These are phyloP conservation scores for Pyrenophora tritici-repentis DNA, from an alignment of 2,329 filamentous ascomycete genomes.

Conservation along the genomic window DNA sequence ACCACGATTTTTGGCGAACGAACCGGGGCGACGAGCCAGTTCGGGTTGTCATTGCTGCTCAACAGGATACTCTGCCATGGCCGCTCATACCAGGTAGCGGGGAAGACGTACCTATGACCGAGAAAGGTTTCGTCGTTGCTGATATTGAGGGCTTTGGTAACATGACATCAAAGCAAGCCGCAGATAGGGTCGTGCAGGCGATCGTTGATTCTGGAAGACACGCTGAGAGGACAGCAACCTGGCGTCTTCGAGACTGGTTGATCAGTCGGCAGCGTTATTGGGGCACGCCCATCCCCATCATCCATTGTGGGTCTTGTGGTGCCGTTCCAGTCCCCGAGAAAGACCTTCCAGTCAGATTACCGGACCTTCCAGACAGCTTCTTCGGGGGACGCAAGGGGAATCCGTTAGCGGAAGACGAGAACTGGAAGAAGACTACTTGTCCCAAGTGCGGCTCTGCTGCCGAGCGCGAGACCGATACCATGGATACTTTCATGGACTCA, in stretches of 20 bases:
- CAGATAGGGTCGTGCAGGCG: slow-evolving; percentile 60
- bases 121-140: slow-evolving; percentile 70
- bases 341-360: slow-evolving; percentile 77
- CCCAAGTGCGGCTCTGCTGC: slow-evolving; percentile 73
- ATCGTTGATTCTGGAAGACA: slow-evolving; percentile 57
- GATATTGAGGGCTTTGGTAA: slow-evolving; percentile 69
- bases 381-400: slow-evolving; percentile 73
- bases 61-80: slow-evolving; percentile 9
- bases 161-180: slow-evolving; percentile 66
- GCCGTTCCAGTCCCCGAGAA: slow-evolving; percentile 76
- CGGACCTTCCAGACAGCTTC: slow-evolving; percentile 71
- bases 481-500: slow-evolving; percentile 96
- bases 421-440: slow-evolving; percentile 77
- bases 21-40: slow-evolving; percentile 67
- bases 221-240: slow-evolving; percentile 70
- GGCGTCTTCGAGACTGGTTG: slow-evolving; percentile 86
- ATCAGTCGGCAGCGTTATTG: slow-evolving; percentile 92
- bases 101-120: slow-evolving; percentile 62
- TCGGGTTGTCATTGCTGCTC: slow-evolving; percentile 57
- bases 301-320: slow-evolving; percentile 79
- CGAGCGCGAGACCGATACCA: slow-evolving; percentile 86
- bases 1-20: slow-evolving; percentile 78
- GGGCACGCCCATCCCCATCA: slow-evolving; percentile 87
- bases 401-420: slow-evolving; percentile 70
- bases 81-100: slow-evolving; percentile 39